Conservation (phyloP, 768 basidiomycete species). For the Pisolithus tinctorius region DNA sequence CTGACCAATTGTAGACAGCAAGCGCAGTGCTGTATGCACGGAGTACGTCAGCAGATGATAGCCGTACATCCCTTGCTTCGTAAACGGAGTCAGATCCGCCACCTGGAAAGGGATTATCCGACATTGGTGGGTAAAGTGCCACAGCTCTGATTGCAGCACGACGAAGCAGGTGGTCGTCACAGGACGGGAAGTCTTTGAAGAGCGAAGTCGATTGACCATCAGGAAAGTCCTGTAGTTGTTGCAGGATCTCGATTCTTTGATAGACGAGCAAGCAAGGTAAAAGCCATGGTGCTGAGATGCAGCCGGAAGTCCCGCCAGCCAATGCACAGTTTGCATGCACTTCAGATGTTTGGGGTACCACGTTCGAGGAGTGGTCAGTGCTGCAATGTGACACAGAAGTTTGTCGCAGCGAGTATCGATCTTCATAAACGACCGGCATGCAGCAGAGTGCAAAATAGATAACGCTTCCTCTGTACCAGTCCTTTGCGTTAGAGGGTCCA, state of each 20-base stretch:
- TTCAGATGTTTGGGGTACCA: constrained; percentile 30
- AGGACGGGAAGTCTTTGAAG: constrained; percentile 9
- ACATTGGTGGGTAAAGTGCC: constrained; percentile 7
- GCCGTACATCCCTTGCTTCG: constrained; percentile 6
- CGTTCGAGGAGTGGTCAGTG: constrained; percentile 24
- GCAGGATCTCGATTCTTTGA: constrained; percentile 13
- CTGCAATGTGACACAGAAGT: constrained; percentile 26
- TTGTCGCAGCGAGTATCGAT: constrained; percentile 18
- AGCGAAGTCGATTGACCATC: constrained; percentile 2
- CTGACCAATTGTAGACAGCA: not conserved
- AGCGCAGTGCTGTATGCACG: constrained; percentile 13
- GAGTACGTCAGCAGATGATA: constrained; percentile 2
- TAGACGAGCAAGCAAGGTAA: constrained; percentile 13
- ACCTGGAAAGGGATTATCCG: not conserved
- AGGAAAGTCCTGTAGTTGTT: constrained; percentile 3
- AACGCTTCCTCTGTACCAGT: constrained; percentile 39
- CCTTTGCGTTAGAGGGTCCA: constrained; percentile 36
- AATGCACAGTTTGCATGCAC: constrained; percentile 31
- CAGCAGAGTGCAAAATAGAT: constrained; percentile 27
- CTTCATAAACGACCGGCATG: constrained; percentile 32
- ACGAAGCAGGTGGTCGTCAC: constrained; percentile 7
- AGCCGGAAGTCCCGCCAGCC: constrained; percentile 17
- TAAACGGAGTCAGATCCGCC: not conserved
- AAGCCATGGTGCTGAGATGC: constrained; percentile 26
- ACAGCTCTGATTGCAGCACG: constrained; percentile 14